A percentile compares a stretch with the other conserved stretches of the same genome.
These are phyloP conservation scores for Tolypocladium guangdongense DNA, from an alignment of 2,329 filamentous ascomycete genomes.

Conservation along the genomic window DNA sequence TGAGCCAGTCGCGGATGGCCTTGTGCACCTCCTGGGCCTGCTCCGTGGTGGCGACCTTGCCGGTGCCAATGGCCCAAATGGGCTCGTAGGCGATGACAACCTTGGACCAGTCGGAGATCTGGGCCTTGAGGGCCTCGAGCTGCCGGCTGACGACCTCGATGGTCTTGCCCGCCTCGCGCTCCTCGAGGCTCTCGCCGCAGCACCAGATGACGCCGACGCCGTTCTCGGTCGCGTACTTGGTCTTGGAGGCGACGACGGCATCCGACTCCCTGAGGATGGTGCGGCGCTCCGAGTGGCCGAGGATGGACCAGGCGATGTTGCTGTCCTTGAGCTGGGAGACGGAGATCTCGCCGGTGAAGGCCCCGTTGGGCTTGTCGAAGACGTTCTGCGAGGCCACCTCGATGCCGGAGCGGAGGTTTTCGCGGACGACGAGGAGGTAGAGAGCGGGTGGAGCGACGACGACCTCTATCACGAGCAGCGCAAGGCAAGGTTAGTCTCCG, in stretches of 20 bases:
- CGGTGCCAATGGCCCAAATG: slow-evolving; percentile 93
- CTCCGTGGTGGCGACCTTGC: slow-evolving; percentile 79
- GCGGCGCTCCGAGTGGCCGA: slow-evolving; percentile 92
- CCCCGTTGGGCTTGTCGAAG: slow-evolving; percentile 92
- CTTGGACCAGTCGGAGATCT: slow-evolving; percentile 80
- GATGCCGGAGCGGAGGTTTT: slow-evolving; percentile 63
- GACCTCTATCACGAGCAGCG: slow-evolving; percentile 52
- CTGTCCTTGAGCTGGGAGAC: slow-evolving; percentile 83
- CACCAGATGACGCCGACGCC: slow-evolving; percentile 90
- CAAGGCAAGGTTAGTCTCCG: slow-evolving; percentile 4
- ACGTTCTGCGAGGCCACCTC: slow-evolving; percentile 94
- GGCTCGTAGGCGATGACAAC: slow-evolving; percentile 97
- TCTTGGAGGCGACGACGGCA: slow-evolving; percentile 81
- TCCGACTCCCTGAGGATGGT: slow-evolving; percentile 82
- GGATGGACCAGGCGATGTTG: slow-evolving; percentile 79
- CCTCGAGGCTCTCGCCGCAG: slow-evolving; percentile 90
- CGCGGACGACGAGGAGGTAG: slow-evolving; percentile 80
- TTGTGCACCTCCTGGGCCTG: slow-evolving; percentile 93
- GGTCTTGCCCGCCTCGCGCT: slow-evolving; percentile 78
- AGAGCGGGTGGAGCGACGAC: slow-evolving; percentile 85
- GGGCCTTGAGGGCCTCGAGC: slow-evolving; percentile 68
- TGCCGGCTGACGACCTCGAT: slow-evolving; percentile 77
- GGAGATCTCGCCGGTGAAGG: slow-evolving; percentile 94
- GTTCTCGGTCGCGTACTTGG: slow-evolving; percentile 80
- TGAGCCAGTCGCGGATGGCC: slow-evolving; percentile 83